Evolutionary conservation across 345 rosid genomes (phyloP), one percentile per base, ranked within the genome.

Genomic region (Bruguiera parviflora): DNA sequence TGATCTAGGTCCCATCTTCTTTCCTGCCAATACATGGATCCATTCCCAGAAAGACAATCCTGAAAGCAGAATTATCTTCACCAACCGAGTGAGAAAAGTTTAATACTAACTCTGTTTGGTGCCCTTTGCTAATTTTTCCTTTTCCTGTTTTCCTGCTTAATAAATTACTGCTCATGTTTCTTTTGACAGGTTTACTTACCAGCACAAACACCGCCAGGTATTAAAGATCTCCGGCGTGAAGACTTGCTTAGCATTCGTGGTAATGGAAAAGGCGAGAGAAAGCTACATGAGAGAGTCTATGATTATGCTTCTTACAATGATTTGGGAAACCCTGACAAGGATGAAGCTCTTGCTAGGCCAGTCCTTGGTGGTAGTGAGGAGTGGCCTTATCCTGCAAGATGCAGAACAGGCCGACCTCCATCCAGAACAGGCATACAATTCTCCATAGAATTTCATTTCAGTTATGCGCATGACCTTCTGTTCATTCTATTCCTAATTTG

Each of bases 381-480:
- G 72, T 85, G 80, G 68, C 97, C 97, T 52, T 95, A 95, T 85
- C 99, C 99, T 22, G 79, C 93, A 74, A 89, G 96, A 0, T 95
- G 99, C 53, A 87, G 99, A 76, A 88, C 96, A 57, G 99, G 99
- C 49, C 82, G 96, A 52, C 89, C 92, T 53, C 86, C 89, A 8
- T 53, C 84, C 64, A 75, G 73, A 75, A 86, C 55, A 73, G 93
- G 98, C 88, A 82, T 58, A 31, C n/a, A 61, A 2, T 25, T 76
- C 49, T 43, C 25, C 28, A 43, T 22, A 71, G 7, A 29, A 62
- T 61, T 43, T 39, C 20, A 53, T 58, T 29, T 27, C 37, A 51
- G 5, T 58, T 19, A 5, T 28, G 21, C 3, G 25, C 2, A 43
- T 6, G 6, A 33, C 58, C 19, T 25, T 43, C 18, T 56, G 20